phyloP scores from a whole-genome alignment of 2,329 filamentous ascomycete genomes.

The Xylaria sp. region DNA sequence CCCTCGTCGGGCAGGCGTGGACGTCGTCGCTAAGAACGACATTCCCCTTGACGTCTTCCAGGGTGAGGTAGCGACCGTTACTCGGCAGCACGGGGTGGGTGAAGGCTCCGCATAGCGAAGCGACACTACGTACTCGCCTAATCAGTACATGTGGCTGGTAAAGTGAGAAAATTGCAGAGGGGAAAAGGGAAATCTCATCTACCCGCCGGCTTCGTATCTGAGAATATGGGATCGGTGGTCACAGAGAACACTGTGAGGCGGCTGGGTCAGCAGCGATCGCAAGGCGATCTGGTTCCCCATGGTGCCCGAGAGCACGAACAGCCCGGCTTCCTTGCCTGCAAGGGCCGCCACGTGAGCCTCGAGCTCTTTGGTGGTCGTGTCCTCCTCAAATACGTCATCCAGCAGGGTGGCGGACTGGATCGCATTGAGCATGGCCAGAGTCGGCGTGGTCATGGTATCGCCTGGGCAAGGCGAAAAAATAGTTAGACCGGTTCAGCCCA shows the following conservation, averaged over 20 bases:
- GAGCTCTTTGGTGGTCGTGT: constrained; percentile 70
- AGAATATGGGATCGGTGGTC: constrained; percentile 73
- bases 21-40: constrained; percentile 49
- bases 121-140: constrained; percentile 46
- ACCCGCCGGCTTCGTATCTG: constrained; percentile 59
- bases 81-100: constrained; percentile 51
- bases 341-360: constrained; percentile 69
- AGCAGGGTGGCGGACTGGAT: constrained; percentile 71
- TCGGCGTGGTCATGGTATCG: constrained; percentile 74
- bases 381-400: constrained; percentile 79
- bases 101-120: constrained; percentile 68
- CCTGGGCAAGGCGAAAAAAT: constrained; percentile 45
- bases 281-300: constrained; percentile 83
- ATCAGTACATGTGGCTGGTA: constrained; percentile 14
- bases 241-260: constrained; percentile 73
- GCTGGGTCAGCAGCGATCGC: constrained; percentile 70
- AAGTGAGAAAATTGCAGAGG: no score
- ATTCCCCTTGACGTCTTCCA: constrained; percentile 48
- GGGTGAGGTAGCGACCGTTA: constrained; percentile 49
- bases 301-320: constrained; percentile 78
- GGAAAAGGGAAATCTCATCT: constrained; percentile 6
- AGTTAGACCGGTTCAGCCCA: not conserved
- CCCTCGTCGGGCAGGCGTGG: constrained; percentile 48
- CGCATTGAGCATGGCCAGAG: constrained; percentile 71
- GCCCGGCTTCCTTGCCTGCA: constrained; percentile 67